A percentile compares a stretch with the other conserved stretches of the same genome.
These are phyloP conservation scores for Tillandsia leiboldiana DNA, from an alignment of 176 grass and related monocot species.

Conservation along the genomic window DNA sequence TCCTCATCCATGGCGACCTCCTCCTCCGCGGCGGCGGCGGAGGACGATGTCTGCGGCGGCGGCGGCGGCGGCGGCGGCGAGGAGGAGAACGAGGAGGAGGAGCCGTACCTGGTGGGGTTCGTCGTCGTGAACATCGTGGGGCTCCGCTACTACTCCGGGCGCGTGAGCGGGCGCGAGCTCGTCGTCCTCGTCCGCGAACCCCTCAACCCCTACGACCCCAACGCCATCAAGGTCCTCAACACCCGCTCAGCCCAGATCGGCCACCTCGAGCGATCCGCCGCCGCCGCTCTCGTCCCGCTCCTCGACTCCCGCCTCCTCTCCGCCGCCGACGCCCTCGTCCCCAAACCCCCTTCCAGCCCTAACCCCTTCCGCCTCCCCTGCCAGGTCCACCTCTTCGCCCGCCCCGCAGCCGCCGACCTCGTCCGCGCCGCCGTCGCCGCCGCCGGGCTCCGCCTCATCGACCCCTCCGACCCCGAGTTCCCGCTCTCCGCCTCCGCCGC, in stretches of 20 bases:
- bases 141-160: slow-evolving; percentile 37
- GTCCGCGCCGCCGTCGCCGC: slow-evolving; percentile 25
- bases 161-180: slow-evolving; percentile 39
- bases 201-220: slow-evolving; percentile 43
- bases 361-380: slow-evolving; percentile 31
- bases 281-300: slow-evolving; percentile 49
- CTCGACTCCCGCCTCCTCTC: slow-evolving; percentile 48
- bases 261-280: slow-evolving; percentile 29
- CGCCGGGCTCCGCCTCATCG: slow-evolving; percentile 37
- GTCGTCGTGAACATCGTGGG: slow-evolving; percentile 52
- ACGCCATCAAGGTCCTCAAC: slow-evolving; percentile 65
- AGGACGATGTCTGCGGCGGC: not conserved
- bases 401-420: slow-evolving; percentile 23
- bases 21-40: not conserved
- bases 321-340: slow-evolving; percentile 45
- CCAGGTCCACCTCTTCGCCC: slow-evolving; percentile 72
- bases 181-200: slow-evolving; percentile 63
- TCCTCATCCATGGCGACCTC: not conserved
- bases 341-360: slow-evolving; percentile 10
- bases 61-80: slow-evolving; percentile 2
- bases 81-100: slow-evolving; percentile 15
- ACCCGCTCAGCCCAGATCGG: slow-evolving; percentile 31
- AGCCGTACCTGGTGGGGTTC: slow-evolving; percentile 63
- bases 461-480: slow-evolving; percentile 45
- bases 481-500: slow-evolving; percentile 53